A percentile compares a stretch with the other conserved stretches of the same genome.
Conservation (phyloP, 163 green algal species). For the Scenedesmus sp. region DNA sequence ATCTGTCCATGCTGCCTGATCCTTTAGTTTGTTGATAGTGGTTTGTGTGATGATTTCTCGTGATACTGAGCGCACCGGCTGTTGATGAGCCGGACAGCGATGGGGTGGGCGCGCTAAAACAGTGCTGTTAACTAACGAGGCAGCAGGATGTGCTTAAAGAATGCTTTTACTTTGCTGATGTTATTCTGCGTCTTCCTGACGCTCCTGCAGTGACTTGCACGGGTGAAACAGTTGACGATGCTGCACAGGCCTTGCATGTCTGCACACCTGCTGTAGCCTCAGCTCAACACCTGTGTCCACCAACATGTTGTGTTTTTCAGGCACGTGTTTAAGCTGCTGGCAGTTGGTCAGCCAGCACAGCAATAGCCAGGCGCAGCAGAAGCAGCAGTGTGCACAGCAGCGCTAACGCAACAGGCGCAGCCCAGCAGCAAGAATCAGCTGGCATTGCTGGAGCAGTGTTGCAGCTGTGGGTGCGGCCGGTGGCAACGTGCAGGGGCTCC, state of each 20-base stretch:
- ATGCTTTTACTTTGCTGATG: not conserved
- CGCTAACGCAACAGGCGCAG: not conserved
- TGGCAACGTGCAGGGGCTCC: constrained; percentile 21
- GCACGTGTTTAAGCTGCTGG: not conserved
- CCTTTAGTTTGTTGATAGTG: not conserved
- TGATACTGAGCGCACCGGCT: not conserved
- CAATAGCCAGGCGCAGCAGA: not conserved
- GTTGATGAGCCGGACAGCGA: not conserved
- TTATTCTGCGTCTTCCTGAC: not conserved
- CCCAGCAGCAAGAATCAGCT: not conserved
- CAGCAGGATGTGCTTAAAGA: not conserved
- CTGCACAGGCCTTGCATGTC: not conserved
- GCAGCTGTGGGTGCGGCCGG: not conserved
- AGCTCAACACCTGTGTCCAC: not conserved
- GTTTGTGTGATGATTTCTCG: not conserved
- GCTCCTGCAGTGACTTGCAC: not conserved
- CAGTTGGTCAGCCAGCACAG: not conserved
- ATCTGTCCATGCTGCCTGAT: not conserved
- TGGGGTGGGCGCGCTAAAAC: not conserved
- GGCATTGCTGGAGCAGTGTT: not conserved
- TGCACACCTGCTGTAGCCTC: not conserved
- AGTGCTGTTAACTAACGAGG: not conserved
- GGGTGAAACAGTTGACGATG: constrained; percentile 15
- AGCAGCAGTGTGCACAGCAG: not conserved
- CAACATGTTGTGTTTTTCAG: not conserved